Conservation (phyloP, 371 early-diverging fungal genomes). For the Mortierella sp. region DNA sequence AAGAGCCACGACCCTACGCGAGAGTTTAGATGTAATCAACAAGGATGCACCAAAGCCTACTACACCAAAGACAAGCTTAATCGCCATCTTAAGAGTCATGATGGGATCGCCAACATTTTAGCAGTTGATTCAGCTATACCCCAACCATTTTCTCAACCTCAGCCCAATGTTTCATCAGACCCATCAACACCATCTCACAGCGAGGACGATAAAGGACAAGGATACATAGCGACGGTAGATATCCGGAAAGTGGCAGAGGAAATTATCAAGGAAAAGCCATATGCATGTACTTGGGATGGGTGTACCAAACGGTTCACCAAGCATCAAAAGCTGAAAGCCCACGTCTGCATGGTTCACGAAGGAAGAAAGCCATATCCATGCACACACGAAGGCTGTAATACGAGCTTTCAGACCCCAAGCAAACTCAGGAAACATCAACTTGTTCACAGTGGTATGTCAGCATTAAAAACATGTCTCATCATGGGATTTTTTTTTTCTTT, state of each 20-base stretch:
- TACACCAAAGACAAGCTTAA: constrained; percentile 65
- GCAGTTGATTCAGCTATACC: constrained; percentile 22
- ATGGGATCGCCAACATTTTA: constrained; percentile 56
- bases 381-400: constrained; percentile 59
- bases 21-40: constrained; percentile 66
- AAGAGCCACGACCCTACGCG: constrained; percentile 53
- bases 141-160: too few species aligned
- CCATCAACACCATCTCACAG: background rate
- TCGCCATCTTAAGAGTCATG: constrained; percentile 71
- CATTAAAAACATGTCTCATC: background rate
- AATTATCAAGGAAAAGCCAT: constrained; percentile 49
- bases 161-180: constrained; percentile 17
- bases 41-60: constrained; percentile 71
- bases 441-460: constrained; percentile 65
- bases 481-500: too few species aligned
- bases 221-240: background rate
- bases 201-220: background rate
- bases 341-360: constrained; percentile 62
- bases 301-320: constrained; percentile 69
- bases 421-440: constrained; percentile 67
- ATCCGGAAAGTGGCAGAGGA: constrained; percentile 28
- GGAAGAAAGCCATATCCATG: constrained; percentile 62
- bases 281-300: constrained; percentile 64
- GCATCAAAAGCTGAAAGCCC: constrained; percentile 66
- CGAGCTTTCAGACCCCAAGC: constrained; percentile 63